Conservation (phyloP, 2,329 filamentous ascomycete species). For the Tolypocladium sp. region DNA sequence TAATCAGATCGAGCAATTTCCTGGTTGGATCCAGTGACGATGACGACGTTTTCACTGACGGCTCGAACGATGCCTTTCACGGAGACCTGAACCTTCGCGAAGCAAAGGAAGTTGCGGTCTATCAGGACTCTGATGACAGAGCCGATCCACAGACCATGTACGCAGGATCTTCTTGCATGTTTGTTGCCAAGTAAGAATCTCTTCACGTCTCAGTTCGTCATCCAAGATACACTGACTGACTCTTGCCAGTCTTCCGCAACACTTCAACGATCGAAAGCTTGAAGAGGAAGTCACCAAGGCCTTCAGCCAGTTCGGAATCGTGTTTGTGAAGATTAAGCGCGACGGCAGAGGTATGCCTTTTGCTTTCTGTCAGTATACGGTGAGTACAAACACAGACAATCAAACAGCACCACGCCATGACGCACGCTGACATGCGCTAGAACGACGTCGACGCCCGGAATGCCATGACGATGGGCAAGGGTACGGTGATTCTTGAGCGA, state of each 20-base stretch:
- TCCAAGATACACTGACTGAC: constrained; percentile 9
- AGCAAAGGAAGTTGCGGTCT: constrained; percentile 1
- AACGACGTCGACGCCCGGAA: constrained; percentile 36
- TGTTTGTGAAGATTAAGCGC: constrained; percentile 55
- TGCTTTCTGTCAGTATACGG: constrained; percentile 55
- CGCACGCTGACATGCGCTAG: constrained; percentile 18
- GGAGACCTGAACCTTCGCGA: not conserved
- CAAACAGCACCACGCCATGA: not conserved
- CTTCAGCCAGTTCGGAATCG: constrained; percentile 45
- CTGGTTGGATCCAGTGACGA: constrained; percentile 8
- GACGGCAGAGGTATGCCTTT: constrained; percentile 51
- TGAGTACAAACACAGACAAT: constrained; percentile 21
- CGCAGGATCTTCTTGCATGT: constrained; percentile 49
- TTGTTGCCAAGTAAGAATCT: constrained; percentile 54
- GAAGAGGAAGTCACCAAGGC: constrained; percentile 40
- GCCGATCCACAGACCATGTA: constrained; percentile 44
- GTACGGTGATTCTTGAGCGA: constrained; percentile 42
- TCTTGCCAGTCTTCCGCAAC: constrained; percentile 37
- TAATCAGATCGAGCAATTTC: constrained; percentile 4
- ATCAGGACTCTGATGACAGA: constrained; percentile 1
- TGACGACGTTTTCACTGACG: constrained; percentile 10
- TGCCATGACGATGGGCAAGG: constrained; percentile 38
- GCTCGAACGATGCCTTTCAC: not conserved
- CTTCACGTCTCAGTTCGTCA: not conserved
- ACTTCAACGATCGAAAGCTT: constrained; percentile 39